Evolutionary conservation across 2,329 filamentous ascomycete genomes (phyloP).

Genomic region (Geosmithia flava): DNA sequence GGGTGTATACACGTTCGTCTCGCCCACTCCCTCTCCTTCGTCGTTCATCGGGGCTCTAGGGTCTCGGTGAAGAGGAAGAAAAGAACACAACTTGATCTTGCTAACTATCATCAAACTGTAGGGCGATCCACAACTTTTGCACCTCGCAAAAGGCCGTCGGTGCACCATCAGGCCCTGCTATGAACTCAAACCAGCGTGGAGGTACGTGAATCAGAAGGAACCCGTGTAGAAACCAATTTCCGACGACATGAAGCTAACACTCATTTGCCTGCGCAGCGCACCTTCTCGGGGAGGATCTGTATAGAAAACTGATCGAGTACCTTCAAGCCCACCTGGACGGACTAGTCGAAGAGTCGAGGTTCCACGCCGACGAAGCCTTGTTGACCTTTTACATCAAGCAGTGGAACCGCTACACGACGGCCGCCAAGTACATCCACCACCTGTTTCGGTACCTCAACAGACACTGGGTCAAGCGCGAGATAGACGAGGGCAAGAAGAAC

Average conservation of each 20-base stretch:
- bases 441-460: constrained; percentile 92
- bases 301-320: constrained; percentile 81
- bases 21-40: not conserved
- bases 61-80: not conserved
- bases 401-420: constrained; percentile 91
- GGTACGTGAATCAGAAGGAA: constrained; percentile 30
- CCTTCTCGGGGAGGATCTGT: constrained; percentile 88
- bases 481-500: constrained; percentile 97
- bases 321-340: constrained; percentile 63
- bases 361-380: constrained; percentile 80
- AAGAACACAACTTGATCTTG: not conserved
- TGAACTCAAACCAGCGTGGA: constrained; percentile 38
- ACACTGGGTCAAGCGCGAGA: constrained; percentile 98
- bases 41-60: not conserved
- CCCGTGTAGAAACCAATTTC: not conserved
- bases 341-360: constrained; percentile 60
- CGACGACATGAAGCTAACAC: not conserved
- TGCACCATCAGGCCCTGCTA: constrained; percentile 26
- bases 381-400: constrained; percentile 90
- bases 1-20: constrained; percentile 75
- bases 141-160: constrained; percentile 89
- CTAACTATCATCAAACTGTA: constrained; percentile 17
- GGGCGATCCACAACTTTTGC: constrained; percentile 95
- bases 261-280: constrained; percentile 49
- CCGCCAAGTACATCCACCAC: constrained; percentile 95